Evolutionary conservation across 352 stramenopile genomes (phyloP), one percentile per base, ranked within the genome.

Genomic region (Achlya hypogyna): DNA sequence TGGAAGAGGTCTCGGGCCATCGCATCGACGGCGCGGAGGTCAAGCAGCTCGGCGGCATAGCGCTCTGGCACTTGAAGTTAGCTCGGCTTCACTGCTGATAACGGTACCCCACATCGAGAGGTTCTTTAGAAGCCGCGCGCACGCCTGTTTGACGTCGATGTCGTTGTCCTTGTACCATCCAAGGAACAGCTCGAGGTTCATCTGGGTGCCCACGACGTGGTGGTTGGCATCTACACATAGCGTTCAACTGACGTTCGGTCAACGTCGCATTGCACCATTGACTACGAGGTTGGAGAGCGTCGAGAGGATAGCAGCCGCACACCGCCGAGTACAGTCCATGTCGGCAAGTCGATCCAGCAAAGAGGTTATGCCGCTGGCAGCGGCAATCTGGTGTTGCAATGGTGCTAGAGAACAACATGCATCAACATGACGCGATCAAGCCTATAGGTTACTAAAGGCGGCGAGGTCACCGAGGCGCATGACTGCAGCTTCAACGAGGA

Each of bases 101-200:
- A 10, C 16, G 35, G n/a, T 67, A 67, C 60, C 40, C 60, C 60
- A 58, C 60, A 67, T 67, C 18, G 60, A 22, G 28, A 67, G 51
- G 28, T 67, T 67, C n/a, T 14, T 43, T 14, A 67, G 28, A 9
- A 67, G 35, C 4, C 60, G 60, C 14, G 51, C 20, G 51, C 40
- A 67, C 3, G 40, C 38, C 9, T 31, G 25, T 18, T 34, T 51
- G 4, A 47, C 34, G 27, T 29, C 9, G 0, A 45, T 40, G 32
- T 58, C 16, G 16, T 60, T 45, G 34, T 67, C 51, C 18, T 42
- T 45, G 23, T 51, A 34, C 42, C 38, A 56, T 12, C 25, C 49
- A 9, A 31, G 49, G 31, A 10, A 56, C 10, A 56, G 16, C 10
- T 56, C 49, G 25, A 56, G 31, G 49, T 56, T 56, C 12, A 12